phyloP scores from a whole-genome alignment of 2,329 filamentous ascomycete genomes.

The Hypoxylon sp. region DNA sequence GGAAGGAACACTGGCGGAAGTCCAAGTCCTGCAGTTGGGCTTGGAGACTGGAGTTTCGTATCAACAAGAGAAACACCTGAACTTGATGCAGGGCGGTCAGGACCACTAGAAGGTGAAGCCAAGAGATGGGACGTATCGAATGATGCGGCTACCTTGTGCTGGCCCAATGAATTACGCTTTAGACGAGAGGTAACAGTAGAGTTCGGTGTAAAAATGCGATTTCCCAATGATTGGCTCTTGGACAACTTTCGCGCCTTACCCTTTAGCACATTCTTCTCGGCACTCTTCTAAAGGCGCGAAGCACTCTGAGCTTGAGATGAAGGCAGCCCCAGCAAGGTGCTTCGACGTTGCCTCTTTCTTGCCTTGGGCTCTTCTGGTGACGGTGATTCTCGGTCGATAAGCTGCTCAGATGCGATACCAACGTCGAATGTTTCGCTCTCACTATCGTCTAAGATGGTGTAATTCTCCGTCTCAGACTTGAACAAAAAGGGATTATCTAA shows the following conservation, averaged over 20 bases:
- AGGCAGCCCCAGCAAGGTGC: conserved; percentile 44
- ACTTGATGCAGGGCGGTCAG: conserved; percentile 50
- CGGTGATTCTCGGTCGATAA: conserved; percentile 22
- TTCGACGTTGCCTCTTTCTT: conserved; percentile 49
- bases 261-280: conserved; percentile 41
- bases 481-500: conserved; percentile 53
- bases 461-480: conserved; percentile 45
- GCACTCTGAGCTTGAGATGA: conserved; percentile 43
- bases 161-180: conserved; percentile 50
- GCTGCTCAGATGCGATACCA: conserved; percentile 20
- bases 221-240: conserved; percentile 44
- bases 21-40: conserved; percentile 8
- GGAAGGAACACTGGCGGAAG: conserved; percentile 19
- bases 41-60: conserved; percentile 35
- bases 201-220: conserved; percentile 45
- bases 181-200: conserved; percentile 43
- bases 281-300: conserved; percentile 48
- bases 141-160: conserved; percentile 50
- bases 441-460: conserved; percentile 36
- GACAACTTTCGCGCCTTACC: conserved; percentile 36
- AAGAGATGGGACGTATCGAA: conserved; percentile 49
- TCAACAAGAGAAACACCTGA: conserved; percentile 49
- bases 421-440: conserved; percentile 28
- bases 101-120: conserved; percentile 17
- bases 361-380: conserved; percentile 36